Evolutionary conservation across 1,284 basidiomycete species (phyloP), one percentile per base, ranked within the genome.

Genomic region (Stygiomarasmius scandens): DNA sequence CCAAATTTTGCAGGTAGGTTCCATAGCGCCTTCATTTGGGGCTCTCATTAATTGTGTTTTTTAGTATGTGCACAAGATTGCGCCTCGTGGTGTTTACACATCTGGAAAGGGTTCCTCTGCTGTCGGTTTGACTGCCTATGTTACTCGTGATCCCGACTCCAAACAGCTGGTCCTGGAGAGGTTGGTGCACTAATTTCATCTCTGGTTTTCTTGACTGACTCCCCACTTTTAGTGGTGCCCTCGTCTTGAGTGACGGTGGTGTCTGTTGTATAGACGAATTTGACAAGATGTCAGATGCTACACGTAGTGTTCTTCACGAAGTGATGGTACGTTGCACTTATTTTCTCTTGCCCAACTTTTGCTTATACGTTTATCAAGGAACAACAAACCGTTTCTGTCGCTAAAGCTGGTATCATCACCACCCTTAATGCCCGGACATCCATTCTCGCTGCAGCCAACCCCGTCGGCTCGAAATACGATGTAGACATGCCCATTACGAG

Each of bases 211-310:
- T 41, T 9, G 16, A 16, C 6, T 34, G 8, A 0, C 51, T 64
- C 24, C 41, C 47, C 20, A 51, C 24, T 54, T 32, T 12, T 63
- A 95, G 95, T 78, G 96, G 96, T 66, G 96, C 97, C 0, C 85
- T 99, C 2, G 97, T 99, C 1, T 78, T 99, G 54, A 96, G 93
- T 66, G 97, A 99, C 65, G 96, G 96, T 2, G 96, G 96, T 72
- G 95, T 98, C 3, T 99, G 97, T 74, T 99, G 97, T 71, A 99
- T 99, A 65, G 96, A 99, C 69, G 96, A 98, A 74, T 99, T 99
- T 67, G 97, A 99, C 78, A 99, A 99, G 74, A 99, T 99, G 96
- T 92, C 92, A 1, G 96, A 99, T 67, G 87, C 95, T 0, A 98
- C 96, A 9, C 85, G 97, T 49, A 96, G 93, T 72, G 97, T 98